Evolutionary conservation across 148 eudicot genomes (phyloP).

Genomic region (Pharnaceum exiguum): DNA sequence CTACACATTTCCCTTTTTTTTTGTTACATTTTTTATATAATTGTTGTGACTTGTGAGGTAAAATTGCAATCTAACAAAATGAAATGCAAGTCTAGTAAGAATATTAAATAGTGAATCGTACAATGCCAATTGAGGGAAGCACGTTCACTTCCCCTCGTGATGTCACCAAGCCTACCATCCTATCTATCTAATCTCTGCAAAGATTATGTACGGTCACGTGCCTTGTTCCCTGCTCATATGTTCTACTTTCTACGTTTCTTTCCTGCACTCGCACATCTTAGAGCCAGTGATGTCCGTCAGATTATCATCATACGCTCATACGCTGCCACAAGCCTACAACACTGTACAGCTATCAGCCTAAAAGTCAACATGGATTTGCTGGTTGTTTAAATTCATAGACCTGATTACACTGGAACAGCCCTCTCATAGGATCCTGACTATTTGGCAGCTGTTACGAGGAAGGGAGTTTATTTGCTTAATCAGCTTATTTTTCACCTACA

Average conservation of each 20-base stretch:
- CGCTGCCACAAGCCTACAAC: too few species aligned
- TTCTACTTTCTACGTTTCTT: neutral
- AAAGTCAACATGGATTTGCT: too few species aligned
- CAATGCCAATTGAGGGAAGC: constrained; percentile 14
- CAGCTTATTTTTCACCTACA: neutral
- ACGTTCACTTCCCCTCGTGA: constrained; percentile 26
- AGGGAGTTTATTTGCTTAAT: neutral
- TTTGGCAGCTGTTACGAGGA: neutral
- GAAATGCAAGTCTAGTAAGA: too few species aligned
- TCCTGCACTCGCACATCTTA: too few species aligned
- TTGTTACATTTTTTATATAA: too few species aligned
- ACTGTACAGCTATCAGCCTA: too few species aligned
- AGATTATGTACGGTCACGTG: constrained; percentile 19
- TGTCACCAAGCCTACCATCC: constrained; percentile 11
- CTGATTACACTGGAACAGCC: neutral
- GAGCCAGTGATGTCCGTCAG: too few species aligned
- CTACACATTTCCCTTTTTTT: too few species aligned
- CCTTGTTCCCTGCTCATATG: constrained; percentile 14
- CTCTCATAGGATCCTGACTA: neutral
- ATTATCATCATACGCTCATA: too few species aligned
- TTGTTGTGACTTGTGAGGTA: too few species aligned
- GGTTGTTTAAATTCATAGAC: too few species aligned
- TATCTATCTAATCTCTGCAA: constrained; percentile 12
- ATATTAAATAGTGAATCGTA: neutral
- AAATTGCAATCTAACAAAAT: too few species aligned